These are phyloP conservation scores for Yarrowia porcina DNA, from an alignment of 805 yeast species.

Conservation along the genomic window DNA sequence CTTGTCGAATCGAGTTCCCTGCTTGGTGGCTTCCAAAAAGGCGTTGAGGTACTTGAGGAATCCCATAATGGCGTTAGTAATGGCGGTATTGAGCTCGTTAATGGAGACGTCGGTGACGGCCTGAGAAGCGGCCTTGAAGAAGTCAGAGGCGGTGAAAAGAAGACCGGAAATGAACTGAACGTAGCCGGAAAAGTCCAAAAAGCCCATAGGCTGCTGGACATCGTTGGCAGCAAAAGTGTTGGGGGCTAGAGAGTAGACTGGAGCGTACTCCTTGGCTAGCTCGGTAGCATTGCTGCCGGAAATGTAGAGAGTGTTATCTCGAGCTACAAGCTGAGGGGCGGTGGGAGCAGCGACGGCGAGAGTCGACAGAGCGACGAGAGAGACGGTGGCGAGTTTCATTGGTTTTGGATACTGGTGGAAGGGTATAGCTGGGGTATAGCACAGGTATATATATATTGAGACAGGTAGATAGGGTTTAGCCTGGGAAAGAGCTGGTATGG, in stretches of 20 bases:
- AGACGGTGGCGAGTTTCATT: neutral
- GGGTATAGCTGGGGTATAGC: no score
- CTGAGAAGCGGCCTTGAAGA: neutral
- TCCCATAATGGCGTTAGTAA: constrained; percentile 15
- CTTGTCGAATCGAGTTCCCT: constrained; percentile 21
- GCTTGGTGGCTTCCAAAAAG: constrained; percentile 4
- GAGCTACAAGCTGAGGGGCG: neutral
- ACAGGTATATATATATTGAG: neutral
- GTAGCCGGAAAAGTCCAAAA: constrained; percentile 19
- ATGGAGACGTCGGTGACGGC: neutral
- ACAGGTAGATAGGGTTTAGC: neutral
- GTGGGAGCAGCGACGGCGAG: neutral
- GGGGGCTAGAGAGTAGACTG: constrained; percentile 1
- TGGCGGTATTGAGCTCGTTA: constrained; percentile 20
- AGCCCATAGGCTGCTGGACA: constrained; percentile 17
- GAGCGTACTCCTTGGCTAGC: constrained; percentile 7
- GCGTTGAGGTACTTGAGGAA: constrained; percentile 19
- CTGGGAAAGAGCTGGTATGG: no score
- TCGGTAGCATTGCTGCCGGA: neutral
- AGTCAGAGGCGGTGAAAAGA: neutral
- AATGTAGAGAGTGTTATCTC: constrained; percentile 13
- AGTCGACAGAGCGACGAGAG: neutral
- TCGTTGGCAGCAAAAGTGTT: neutral
- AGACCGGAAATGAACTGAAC: neutral
- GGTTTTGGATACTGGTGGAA: no score